These are phyloP conservation scores for Balansia obtecta DNA, from an alignment of 2,329 filamentous ascomycete species.

Conservation along the genomic window DNA sequence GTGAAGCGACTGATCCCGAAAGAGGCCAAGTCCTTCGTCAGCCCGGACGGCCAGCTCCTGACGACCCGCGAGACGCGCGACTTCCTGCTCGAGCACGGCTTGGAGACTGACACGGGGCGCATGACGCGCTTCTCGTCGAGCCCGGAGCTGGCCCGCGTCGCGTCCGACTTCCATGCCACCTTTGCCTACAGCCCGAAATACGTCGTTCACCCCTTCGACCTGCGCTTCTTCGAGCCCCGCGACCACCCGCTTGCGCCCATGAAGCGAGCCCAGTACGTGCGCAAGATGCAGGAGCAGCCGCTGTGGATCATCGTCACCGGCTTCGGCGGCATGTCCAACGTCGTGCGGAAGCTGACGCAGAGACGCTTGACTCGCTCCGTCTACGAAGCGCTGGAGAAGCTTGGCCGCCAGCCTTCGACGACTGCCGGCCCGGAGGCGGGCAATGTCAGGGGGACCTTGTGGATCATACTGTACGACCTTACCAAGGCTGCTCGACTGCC, in stretches of 20 bases:
- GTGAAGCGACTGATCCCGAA: constrained; percentile 12
- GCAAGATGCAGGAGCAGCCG: constrained; percentile 14
- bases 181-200: constrained; percentile 17
- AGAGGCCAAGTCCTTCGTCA: constrained; percentile 11
- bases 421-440: constrained; percentile 5
- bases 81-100: constrained; percentile 15
- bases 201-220: constrained; percentile 20
- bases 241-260: constrained; percentile 19
- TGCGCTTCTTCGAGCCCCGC: constrained; percentile 19
- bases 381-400: constrained; percentile 14
- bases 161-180: constrained; percentile 11
- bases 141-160: constrained; percentile 6
- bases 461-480: constrained; percentile 12
- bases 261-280: constrained; percentile 16
- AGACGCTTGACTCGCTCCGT: constrained; percentile 16
- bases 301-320: constrained; percentile 20
- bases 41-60: constrained; percentile 12
- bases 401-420: constrained; percentile 14
- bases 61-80: constrained; percentile 17
- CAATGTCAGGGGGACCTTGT: constrained; percentile 15
- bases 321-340: constrained; percentile 6
- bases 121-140: constrained; percentile 8
- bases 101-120: constrained; percentile 14
- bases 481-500: constrained; percentile 8
- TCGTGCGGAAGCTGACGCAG: constrained; percentile 16